Conservation (phyloP, 2,329 filamentous ascomycete species). For the Metarhizium sp. region DNA sequence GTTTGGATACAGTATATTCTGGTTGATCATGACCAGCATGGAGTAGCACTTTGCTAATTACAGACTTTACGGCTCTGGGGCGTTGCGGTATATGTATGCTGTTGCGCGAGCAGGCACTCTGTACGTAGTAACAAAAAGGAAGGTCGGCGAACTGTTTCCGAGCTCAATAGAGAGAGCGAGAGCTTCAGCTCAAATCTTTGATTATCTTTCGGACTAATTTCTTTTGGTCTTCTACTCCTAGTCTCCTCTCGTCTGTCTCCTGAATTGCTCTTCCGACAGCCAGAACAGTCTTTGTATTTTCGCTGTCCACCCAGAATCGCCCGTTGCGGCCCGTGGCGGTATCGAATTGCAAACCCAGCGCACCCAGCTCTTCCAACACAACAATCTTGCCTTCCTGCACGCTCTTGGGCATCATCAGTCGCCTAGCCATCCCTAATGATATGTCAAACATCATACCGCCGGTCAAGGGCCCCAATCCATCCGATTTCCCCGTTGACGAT, state of each 20-base stretch:
- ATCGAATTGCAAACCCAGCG: constrained; percentile 76
- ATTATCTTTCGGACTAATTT: constrained; percentile 59
- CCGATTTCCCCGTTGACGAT: constrained; percentile 74
- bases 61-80: background rate
- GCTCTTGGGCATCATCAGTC: constrained; percentile 59
- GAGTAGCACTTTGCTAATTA: background rate
- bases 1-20: background rate
- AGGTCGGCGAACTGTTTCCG: background rate
- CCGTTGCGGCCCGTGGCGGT: constrained; percentile 91
- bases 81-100: background rate
- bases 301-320: constrained; percentile 82
- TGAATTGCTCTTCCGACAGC: constrained; percentile 70
- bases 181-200: constrained; percentile 42
- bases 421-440: constrained; percentile 70
- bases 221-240: constrained; percentile 58
- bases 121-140: background rate
- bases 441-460: constrained; percentile 83
- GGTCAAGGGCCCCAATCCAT: constrained; percentile 74
- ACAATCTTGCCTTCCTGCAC: constrained; percentile 55
- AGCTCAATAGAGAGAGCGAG: background rate
- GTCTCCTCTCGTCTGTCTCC: constrained; percentile 61
- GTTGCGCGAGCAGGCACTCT: background rate
- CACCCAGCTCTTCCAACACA: constrained; percentile 70
- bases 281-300: constrained; percentile 61
- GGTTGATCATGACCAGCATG: background rate